Base-by-base conservation (phyloP, 2,329 filamentous ascomycete species). In the Talaromyces sp. region DNA sequence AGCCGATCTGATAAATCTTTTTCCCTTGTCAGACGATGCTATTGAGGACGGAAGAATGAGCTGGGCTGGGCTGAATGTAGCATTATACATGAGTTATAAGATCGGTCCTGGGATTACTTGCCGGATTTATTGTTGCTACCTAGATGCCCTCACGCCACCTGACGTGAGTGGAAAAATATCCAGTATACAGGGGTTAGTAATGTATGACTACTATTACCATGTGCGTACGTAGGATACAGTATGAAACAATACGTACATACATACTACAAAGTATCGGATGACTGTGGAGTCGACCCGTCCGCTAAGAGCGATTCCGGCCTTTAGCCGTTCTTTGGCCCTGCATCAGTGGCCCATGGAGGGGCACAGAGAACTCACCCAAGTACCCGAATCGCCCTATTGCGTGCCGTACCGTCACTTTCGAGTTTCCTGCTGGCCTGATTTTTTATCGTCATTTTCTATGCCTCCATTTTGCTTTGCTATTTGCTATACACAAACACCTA, bases 301-400 rank as follows among this genome's bases (percentile, higher is more conserved):
- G 27, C 49, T 37, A 25, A 56, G 35, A 56, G 31, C 25, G 37
- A 52, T 62, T 62, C 49, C 60, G 60, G 60, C 35, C 43, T 54
- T 62, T 56, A 62, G 60, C 60, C 60, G 59, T 50, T 54, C 41
- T 54, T 54, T 33, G 54, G 54, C 22, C 47, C 45, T 61, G 27
- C 41, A 54, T 31, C 27, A 31, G 27, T 31, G 27, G 27, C 27
- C 27, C 27, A 31, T 39, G 57, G 63, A 61, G 56, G 63, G 63
- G 63, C 39, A 54, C 27, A 52, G 19, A 45, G 37, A 17, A 15
- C 37, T 31, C 27, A 31, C 27, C 27, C 27, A 31, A 31, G 19
- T 27, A 60, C 31, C 41, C 7, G 49, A 52, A 52, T 52, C 15
- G 33, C 35, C 35, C 31, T 52, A 31, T 59, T 47, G 25, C 61